Evolutionary conservation across 1,284 basidiomycete genomes (phyloP).

Genomic region (Trichosporon faecale): DNA sequence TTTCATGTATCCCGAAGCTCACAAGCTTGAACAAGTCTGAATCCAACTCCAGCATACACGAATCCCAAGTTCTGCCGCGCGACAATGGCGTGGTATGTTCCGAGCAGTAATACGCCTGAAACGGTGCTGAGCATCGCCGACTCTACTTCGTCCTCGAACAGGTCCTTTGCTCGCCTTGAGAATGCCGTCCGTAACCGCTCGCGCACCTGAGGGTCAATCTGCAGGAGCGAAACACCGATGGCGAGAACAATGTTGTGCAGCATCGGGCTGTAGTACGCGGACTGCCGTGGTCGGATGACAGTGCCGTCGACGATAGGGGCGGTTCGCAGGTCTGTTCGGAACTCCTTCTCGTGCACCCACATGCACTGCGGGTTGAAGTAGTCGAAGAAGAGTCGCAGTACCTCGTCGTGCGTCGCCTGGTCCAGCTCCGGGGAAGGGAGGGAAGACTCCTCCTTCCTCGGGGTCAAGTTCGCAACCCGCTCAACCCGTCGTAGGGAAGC

Average conservation of each 20-base stretch:
- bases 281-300: conserved; percentile 23
- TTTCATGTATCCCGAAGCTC: not conserved
- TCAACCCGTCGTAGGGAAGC: not conserved
- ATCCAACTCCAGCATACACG: conserved; percentile 29
- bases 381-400: conserved; percentile 29
- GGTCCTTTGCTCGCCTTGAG: conserved; percentile 28
- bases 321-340: conserved; percentile 22
- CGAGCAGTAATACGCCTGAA: conserved; percentile 38
- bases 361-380: conserved; percentile 33
- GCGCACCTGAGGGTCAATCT: conserved; percentile 13
- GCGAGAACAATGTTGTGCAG: conserved; percentile 75
- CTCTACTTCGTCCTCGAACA: conserved; percentile 38
- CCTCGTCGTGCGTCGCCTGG: conserved; percentile 23
- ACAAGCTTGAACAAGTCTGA: conserved; percentile 28
- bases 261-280: conserved; percentile 39
- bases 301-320: conserved; percentile 15
- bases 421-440: conserved; percentile 24
- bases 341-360: conserved; percentile 30
- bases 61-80: conserved; percentile 33
- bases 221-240: conserved; percentile 22
- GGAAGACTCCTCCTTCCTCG: conserved; percentile 7
- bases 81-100: conserved; percentile 30
- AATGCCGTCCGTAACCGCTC: conserved; percentile 25
- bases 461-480: not conserved
- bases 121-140: conserved; percentile 37